These are phyloP conservation scores for Solanum chaucha DNA, from an alignment of 257 asterid species.

Conservation along the genomic window DNA sequence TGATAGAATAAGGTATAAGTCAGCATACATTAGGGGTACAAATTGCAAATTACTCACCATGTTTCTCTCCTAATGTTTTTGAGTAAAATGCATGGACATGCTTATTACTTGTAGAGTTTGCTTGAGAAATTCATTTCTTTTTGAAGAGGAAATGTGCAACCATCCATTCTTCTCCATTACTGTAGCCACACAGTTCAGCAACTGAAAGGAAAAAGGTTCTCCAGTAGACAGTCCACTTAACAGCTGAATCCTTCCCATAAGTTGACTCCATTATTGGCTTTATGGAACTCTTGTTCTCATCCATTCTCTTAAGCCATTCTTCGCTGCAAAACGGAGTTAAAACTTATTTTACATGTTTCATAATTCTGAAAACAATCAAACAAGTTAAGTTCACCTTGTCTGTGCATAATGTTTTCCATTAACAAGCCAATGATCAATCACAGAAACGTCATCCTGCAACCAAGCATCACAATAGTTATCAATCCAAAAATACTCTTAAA, in stretches of 20 bases:
- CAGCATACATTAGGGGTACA: too few relatives aligned
- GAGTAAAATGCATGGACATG: neutral
- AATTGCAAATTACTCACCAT: neutral
- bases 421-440: conserved; percentile 83
- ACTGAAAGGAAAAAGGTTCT: conserved; percentile 85
- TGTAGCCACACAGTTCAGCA: conserved; percentile 70
- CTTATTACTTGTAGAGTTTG: neutral
- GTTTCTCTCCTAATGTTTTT: neutral
- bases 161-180: conserved; percentile 95
- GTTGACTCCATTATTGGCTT: conserved; percentile 85
- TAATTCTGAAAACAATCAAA: neutral
- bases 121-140: conserved; percentile 24
- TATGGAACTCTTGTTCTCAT: conserved; percentile 29
- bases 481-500: neutral
- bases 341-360: neutral
- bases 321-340: conserved; percentile 38
- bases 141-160: conserved; percentile 73
- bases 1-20: too few relatives aligned
- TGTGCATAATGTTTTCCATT: conserved; percentile 81
- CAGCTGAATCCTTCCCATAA: conserved; percentile 75
- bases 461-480: neutral
- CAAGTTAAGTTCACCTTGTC: conserved; percentile 41
- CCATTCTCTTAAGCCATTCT: conserved; percentile 94
- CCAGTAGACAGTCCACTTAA: conserved; percentile 92
- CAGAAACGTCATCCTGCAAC: conserved; percentile 73